Evolutionary conservation across 2,329 filamentous ascomycete species (phyloP).

Genomic region (Colletotrichum tropicicola): DNA sequence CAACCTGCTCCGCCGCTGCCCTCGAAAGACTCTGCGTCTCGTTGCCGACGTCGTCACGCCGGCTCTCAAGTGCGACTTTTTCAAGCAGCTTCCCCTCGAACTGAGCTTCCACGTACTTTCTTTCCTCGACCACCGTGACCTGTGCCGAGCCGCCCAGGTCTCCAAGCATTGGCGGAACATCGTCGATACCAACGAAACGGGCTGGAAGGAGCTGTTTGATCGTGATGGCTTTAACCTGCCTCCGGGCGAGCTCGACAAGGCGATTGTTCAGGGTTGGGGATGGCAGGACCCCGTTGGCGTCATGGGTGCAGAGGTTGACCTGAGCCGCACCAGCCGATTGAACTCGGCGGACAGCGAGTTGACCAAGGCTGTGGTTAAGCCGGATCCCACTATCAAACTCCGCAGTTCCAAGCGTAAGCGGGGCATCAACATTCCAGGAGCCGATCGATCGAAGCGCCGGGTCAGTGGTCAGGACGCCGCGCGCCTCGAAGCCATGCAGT

Average conservation of each 20-base stretch:
- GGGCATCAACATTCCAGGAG: conserved; percentile 52
- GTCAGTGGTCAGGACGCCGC: conserved; percentile 56
- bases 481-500: conserved; percentile 51
- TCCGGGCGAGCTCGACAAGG: conserved; percentile 83
- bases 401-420: conserved; percentile 67
- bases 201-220: conserved; percentile 94
- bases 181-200: conserved; percentile 91
- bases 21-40: conserved; percentile 87
- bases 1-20: conserved; percentile 87
- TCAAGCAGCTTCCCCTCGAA: conserved; percentile 84
- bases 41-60: conserved; percentile 93
- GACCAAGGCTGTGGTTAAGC: conserved; percentile 48
- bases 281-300: conserved; percentile 89
- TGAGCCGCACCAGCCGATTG: conserved; percentile 68
- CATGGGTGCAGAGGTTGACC: conserved; percentile 81
- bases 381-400: conserved; percentile 52
- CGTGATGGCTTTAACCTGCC: conserved; percentile 82
- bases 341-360: conserved; percentile 64
- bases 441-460: conserved; percentile 64
- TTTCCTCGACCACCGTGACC: conserved; percentile 84
- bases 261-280: conserved; percentile 93
- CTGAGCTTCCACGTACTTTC: conserved; percentile 87
- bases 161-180: conserved; percentile 94
- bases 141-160: conserved; percentile 91
- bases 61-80: conserved; percentile 92